Base-by-base conservation (phyloP, 2,329 filamentous ascomycete species). In the Xylaria sp. region DNA sequence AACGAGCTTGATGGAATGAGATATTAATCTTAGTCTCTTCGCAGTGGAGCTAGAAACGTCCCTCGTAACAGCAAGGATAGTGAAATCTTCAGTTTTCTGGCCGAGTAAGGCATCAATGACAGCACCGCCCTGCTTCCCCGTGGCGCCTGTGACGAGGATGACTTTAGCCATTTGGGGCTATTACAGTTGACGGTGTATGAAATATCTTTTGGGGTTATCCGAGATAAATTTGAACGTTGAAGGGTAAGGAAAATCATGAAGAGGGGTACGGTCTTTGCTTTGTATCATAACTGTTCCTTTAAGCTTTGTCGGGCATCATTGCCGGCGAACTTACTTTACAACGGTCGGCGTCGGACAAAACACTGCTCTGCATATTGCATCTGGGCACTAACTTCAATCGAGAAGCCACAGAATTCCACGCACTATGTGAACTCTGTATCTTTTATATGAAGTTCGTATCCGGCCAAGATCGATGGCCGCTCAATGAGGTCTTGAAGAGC, bases 1-100 rank as follows among this genome's bases (percentile, higher is more conserved):
- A 7, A 77, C 65, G 7, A 77, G 68, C 58, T 63, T 83, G 55
- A 83, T 81, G 42, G 69, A 68, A 1, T 83, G 47, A 15, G 39
- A 82, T 63, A 81, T 78, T 17, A 77, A 58, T 6, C 76, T 71
- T 17, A 89, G 82, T n/a, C 77, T 77, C 74, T 86, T 79, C 1
- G 87, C 85, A 0, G 77, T 76, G 0, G 77, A 20, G 1, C 84
- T 86, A 9, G 77, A 74, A 1, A 81, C 68, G 69, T 89, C 82
- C 58, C 88, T 85, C 2, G 88, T 90, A 2, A 90, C 80, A 20
- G 87, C 88, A 53, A 89, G 81, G 62, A 91, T 86, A 36, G 57
- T 75, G 50, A 74, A 73, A 0, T 69, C 65, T 58, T 66, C 61
- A 27, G 20, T 22, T 13, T 66, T 64, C 17, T 53, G 75, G 53